phyloP scores from a whole-genome alignment of 148 eudicot genomes.

The Rhododendron ovatum region DNA sequence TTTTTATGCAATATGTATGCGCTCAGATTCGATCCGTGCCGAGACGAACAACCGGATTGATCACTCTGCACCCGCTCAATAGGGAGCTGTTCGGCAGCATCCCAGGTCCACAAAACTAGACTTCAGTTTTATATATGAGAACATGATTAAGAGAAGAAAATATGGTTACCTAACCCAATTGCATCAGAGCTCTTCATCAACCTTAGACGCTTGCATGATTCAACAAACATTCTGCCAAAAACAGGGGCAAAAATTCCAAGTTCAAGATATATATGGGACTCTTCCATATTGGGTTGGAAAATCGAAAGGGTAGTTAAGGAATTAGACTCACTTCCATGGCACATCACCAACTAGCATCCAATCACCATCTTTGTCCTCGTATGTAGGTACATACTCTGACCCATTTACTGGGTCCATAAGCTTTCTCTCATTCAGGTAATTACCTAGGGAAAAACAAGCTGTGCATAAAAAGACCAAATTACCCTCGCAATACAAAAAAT shows the following conservation, averaged over 20 bases:
- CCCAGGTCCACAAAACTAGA: background rate
- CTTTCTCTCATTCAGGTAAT: conserved; percentile 11
- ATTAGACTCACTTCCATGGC: conserved; percentile 21
- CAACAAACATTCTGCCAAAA: conserved; percentile 54
- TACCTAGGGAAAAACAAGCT: conserved; percentile 5
- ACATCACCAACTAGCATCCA: conserved; percentile 30
- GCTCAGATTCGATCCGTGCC: no score
- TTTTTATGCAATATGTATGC: no score
- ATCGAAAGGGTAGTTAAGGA: background rate
- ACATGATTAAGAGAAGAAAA: background rate
- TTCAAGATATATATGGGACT: background rate
- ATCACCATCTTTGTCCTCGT: conserved; percentile 26
- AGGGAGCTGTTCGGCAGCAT: no score
- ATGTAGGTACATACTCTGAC: conserved; percentile 17
- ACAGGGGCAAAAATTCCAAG: background rate
- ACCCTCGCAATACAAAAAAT: background rate
- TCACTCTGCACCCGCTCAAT: no score
- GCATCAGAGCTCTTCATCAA: conserved; percentile 58
- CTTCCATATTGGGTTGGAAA: background rate
- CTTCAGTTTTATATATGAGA: background rate
- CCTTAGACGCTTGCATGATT: conserved; percentile 62
- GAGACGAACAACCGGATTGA: no score
- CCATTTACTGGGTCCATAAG: conserved; percentile 17
- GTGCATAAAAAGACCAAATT: background rate
- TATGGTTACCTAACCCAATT: conserved; percentile 36